Percentiles rank a stretch among this genome's conserved stretches.
These are phyloP conservation scores for Fusarium musae DNA, from an alignment of 2,329 filamentous ascomycete genomes.

Conservation along the genomic window DNA sequence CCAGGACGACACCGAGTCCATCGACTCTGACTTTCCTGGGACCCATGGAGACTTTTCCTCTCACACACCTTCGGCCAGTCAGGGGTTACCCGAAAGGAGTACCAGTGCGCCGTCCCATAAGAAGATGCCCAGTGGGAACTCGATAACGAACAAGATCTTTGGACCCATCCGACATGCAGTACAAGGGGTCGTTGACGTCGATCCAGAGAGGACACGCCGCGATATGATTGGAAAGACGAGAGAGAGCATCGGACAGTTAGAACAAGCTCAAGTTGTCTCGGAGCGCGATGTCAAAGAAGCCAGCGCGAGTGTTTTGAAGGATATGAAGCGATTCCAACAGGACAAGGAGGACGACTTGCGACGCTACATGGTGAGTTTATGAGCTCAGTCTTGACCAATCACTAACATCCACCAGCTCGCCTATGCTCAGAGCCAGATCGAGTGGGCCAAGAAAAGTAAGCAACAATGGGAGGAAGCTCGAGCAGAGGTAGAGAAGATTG, in stretches of 20 bases:
- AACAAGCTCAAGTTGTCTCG: conserved; percentile 88
- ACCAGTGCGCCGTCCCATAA: conserved; percentile 66
- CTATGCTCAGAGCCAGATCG: conserved; percentile 91
- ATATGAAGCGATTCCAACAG: conserved; percentile 90
- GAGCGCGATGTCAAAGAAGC: conserved; percentile 95
- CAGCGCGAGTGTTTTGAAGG: conserved; percentile 85
- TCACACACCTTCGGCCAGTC: conserved; percentile 76
- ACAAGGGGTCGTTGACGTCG: conserved; percentile 94
- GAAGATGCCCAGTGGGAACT: conserved; percentile 86
- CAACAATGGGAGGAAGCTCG: conserved; percentile 94
- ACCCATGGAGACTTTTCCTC: conserved; percentile 78
- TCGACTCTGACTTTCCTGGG: conserved; percentile 95
- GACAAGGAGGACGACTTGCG: conserved; percentile 96
- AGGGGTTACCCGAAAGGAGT: conserved; percentile 72
- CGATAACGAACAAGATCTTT: conserved; percentile 93
- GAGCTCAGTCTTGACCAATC: background rate
- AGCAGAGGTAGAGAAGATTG: conserved; percentile 89
- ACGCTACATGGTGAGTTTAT: conserved; percentile 86
- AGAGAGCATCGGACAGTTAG: conserved; percentile 85
- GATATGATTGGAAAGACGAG: conserved; percentile 96
- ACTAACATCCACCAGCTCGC: conserved; percentile 71
- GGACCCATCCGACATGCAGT: conserved; percentile 95
- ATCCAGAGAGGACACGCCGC: conserved; percentile 90
- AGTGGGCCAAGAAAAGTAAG: conserved; percentile 91
- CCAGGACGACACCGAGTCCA: conserved; percentile 84